Percentiles rank a stretch among this genome's conserved stretches.
phyloP scores from a whole-genome alignment of 2,329 filamentous ascomycete species.

The Ophiostoma piceae region DNA sequence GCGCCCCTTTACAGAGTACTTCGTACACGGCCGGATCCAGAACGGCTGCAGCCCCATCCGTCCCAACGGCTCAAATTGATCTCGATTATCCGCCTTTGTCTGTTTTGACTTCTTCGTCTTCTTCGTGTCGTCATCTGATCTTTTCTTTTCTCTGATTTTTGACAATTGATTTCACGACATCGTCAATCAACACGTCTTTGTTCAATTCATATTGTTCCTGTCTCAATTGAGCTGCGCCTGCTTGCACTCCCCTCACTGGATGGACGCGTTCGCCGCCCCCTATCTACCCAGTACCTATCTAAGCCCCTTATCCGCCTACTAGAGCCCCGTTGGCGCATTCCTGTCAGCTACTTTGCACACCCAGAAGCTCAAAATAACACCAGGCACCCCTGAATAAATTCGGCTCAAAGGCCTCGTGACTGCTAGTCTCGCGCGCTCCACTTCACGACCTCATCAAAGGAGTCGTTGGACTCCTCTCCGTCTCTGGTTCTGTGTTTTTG shows the following conservation, averaged over 20 bases:
- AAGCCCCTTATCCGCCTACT: slow-evolving; percentile 14
- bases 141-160: neutral
- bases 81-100: slow-evolving; percentile 1
- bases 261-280: slow-evolving; percentile 9
- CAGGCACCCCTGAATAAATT: neutral
- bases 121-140: neutral
- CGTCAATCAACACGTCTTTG: neutral
- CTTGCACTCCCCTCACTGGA: neutral
- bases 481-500: neutral
- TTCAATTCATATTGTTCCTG: neutral
- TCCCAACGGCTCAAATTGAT: neutral
- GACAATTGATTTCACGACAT: neutral
- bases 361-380: neutral
- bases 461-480: neutral
- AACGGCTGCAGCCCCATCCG: neutral
- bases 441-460: slow-evolving; percentile 10
- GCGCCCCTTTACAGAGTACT: neutral
- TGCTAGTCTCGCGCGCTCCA: slow-evolving; percentile 3
- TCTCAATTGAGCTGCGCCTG: neutral
- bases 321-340: slow-evolving; percentile 4
- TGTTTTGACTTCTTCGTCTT: neutral
- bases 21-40: neutral
- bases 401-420: slow-evolving; percentile 9
- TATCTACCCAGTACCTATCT: neutral
- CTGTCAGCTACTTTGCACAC: no score